These are phyloP conservation scores for Peterozyma xylosa DNA, from an alignment of 805 yeast species.

Conservation along the genomic window DNA sequence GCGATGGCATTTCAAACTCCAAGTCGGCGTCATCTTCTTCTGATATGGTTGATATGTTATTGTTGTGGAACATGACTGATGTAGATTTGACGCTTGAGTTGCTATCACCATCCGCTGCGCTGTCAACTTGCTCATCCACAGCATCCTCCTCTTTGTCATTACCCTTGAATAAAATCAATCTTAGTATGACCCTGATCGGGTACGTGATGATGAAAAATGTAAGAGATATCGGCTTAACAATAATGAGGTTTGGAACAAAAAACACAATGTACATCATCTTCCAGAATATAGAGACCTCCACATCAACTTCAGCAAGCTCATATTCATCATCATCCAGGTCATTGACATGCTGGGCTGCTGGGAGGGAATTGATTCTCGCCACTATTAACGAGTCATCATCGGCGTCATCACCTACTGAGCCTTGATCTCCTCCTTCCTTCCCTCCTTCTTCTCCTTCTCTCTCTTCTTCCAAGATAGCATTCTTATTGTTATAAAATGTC, in stretches of 20 bases:
- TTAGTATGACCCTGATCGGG: conserved; percentile 36
- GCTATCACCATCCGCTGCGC: not conserved
- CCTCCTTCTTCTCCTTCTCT: conserved; percentile 5
- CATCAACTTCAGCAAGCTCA: conserved; percentile 2
- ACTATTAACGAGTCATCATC: conserved; percentile 1
- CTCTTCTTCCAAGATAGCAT: conserved; percentile 11
- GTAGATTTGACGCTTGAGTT: not conserved
- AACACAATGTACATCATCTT: conserved; percentile 23
- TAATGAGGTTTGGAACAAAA: conserved; percentile 40
- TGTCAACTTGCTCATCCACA: not conserved
- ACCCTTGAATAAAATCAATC: conserved; percentile 13
- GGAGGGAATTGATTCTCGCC: not conserved
- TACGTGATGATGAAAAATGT: conserved; percentile 45
- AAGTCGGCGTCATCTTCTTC: conserved; percentile 22
- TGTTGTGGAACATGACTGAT: conserved; percentile 8
- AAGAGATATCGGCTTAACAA: conserved; percentile 44
- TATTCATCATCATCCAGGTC: conserved; percentile 2
- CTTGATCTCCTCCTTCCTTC: conserved; percentile 6
- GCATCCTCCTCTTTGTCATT: not conserved
- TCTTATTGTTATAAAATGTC: conserved; percentile 14
- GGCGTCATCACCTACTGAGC: not conserved
- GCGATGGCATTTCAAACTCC: conserved; percentile 20
- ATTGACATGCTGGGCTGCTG: not conserved
- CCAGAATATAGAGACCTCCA: conserved; percentile 9
- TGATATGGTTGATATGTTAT: conserved; percentile 18